Evolutionary conservation across 2,329 filamentous ascomycete genomes (phyloP).

Genomic region (Pseudogymnoascus sp.): DNA sequence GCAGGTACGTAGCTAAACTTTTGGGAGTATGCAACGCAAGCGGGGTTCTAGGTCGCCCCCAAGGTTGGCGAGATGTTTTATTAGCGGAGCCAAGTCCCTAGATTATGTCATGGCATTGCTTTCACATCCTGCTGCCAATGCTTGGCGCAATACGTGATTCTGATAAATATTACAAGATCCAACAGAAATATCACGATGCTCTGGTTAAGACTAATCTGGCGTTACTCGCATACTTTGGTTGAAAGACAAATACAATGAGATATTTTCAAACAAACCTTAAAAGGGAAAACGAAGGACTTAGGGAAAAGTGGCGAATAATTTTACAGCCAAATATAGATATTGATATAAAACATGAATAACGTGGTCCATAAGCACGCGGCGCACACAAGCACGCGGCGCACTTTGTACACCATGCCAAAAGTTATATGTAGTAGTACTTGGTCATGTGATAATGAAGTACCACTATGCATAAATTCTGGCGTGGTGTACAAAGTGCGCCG

Average conservation of each 20-base stretch:
- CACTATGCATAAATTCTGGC: too few species aligned
- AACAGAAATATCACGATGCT: neutral
- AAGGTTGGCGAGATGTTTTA: constrained; percentile 7
- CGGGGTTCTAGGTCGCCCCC: constrained; percentile 8
- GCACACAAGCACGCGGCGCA: too few species aligned
- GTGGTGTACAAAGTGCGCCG: too few species aligned
- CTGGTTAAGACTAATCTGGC: neutral
- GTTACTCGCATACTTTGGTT: neutral
- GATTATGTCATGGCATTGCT: constrained; percentile 6
- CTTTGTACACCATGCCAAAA: too few species aligned
- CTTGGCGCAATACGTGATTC: neutral
- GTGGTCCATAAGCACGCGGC: too few species aligned
- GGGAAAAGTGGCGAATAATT: neutral
- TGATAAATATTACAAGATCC: constrained; percentile 3
- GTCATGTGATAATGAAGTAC: too few species aligned
- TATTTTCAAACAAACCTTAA: neutral
- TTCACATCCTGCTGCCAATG: constrained; percentile 1
- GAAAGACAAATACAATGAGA: neutral
- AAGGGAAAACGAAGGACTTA: neutral
- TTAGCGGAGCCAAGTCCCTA: constrained; percentile 1
- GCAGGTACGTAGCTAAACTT: neutral
- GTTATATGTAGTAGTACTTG: too few species aligned
- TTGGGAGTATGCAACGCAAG: neutral
- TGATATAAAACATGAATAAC: too few species aligned
- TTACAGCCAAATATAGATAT: neutral